These are phyloP conservation scores for Claviceps digitariae DNA, from an alignment of 2,329 filamentous ascomycete genomes.

Conservation along the genomic window DNA sequence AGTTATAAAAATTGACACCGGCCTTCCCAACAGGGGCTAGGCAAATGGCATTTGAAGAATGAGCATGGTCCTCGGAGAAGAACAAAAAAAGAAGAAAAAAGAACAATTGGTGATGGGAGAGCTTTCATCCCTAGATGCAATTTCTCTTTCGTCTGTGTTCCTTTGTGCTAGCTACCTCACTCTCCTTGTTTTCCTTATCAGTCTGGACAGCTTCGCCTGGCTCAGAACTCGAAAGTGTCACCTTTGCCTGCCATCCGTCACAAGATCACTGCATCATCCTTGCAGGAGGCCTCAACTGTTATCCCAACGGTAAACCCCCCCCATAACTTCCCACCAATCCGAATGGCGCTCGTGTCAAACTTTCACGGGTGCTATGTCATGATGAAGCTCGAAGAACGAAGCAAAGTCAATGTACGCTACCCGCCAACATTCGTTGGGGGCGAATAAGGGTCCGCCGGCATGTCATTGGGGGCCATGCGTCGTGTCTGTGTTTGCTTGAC, in stretches of 20 bases:
- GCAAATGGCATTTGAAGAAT: neutral
- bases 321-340: neutral
- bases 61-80: neutral
- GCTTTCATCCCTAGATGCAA: too few species aligned
- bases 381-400: neutral
- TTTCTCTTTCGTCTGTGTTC: too few species aligned
- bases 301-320: neutral
- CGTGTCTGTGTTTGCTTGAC: neutral
- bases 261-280: neutral
- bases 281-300: neutral
- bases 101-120: neutral
- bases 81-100: too few species aligned
- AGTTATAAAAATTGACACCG: neutral
- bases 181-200: too few species aligned
- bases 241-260: neutral
- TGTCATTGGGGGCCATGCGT: neutral
- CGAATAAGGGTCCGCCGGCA: neutral
- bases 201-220: neutral
- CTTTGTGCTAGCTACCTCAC: neutral
- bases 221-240: neutral
- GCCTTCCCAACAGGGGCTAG: neutral
- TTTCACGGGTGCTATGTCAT: neutral
- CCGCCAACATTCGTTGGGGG: neutral
- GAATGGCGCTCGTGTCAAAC: neutral
- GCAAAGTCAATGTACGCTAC: neutral